Base-by-base conservation (phyloP, 257 asterid species). In the Jacaranda copaia region DNA sequence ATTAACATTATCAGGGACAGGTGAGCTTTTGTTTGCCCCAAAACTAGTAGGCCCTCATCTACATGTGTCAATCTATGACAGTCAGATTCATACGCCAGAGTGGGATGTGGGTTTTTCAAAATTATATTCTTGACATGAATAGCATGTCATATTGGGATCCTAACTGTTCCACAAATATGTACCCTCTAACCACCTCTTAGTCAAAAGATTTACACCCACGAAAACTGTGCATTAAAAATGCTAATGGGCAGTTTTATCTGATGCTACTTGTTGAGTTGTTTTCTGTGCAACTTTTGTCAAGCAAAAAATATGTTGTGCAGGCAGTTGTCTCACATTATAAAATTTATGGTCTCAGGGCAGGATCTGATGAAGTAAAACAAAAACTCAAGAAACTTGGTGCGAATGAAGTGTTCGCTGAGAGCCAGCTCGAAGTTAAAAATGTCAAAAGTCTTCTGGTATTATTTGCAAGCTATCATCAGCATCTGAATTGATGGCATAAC, bases 1-100 rank as follows among this genome's bases (percentile, higher is more conserved):
- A 68, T 96, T 59, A 96, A 93, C 82, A 84, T 96, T 67, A 86
- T 93, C 74, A 91, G 99, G 78, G 97, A 96, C 91, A 93, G 98
- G 98, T 94, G 79, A 48, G 74, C 58, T 48, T 70, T n/a, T 58
- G 58, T 57, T n/a, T 6, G 74, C 72, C 38, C 43, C 48, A 18
- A 19, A 35, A 40, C 46, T 73, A 16, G 20, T 46, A 55, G 8
- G 59, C 69, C 15, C 40, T 68, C 6, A 7, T 61, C 38, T 68
- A 9, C 40, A 7, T 68, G 75, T 64, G 68, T 20, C 72, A 68
- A 35, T 45, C 52, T 56, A 56, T 25, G 40, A 52, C 53, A n/a
- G 63, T 55, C 76, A 72, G 73, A 25, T 68, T 74, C 70, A 67
- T 51, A 63, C 16, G 53, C 57, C 68, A 65, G 32, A 42, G 19